Evolutionary conservation across 2,329 filamentous ascomycete genomes (phyloP).

Genomic region (Monilinia aucupariae): DNA sequence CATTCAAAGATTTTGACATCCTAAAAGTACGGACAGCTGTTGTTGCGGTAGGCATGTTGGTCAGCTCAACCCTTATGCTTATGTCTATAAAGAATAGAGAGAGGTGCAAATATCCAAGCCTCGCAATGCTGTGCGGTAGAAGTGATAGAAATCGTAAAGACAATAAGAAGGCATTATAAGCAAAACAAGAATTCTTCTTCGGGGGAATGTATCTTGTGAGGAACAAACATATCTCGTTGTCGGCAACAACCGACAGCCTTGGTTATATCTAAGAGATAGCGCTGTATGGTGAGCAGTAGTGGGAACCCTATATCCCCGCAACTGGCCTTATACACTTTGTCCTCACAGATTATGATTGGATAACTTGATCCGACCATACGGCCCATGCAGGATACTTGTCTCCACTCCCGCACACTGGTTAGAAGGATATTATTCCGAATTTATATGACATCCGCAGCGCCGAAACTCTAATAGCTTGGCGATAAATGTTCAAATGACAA

Average conservation of each 20-base stretch:
- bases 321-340: slow-evolving; percentile 20
- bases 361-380: slow-evolving; percentile 27
- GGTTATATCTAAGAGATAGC: slow-evolving; percentile 28
- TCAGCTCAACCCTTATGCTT: slow-evolving; percentile 40
- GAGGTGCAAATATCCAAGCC: slow-evolving; percentile 75
- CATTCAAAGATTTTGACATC: slow-evolving; percentile 66
- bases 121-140: slow-evolving; percentile 84
- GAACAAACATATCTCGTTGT: not conserved
- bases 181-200: slow-evolving; percentile 10
- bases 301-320: slow-evolving; percentile 24
- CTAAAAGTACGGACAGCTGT: slow-evolving; percentile 67
- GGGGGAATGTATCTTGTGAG: not conserved
- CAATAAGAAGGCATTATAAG: slow-evolving; percentile 69
- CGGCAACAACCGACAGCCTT: slow-evolving; percentile 19
- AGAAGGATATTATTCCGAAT: slow-evolving; percentile 22
- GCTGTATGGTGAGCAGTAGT: slow-evolving; percentile 20
- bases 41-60: slow-evolving; percentile 52
- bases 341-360: slow-evolving; percentile 3
- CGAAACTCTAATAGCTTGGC: slow-evolving; percentile 11
- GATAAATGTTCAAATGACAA: not conserved
- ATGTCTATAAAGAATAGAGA: slow-evolving; percentile 71
- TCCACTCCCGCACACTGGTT: slow-evolving; percentile 28
- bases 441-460: slow-evolving; percentile 20
- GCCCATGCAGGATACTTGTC: slow-evolving; percentile 23
- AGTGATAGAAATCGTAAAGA: slow-evolving; percentile 85